Evolutionary conservation across 768 basidiomycete species (phyloP).

Genomic region (Lentinula sp.): DNA sequence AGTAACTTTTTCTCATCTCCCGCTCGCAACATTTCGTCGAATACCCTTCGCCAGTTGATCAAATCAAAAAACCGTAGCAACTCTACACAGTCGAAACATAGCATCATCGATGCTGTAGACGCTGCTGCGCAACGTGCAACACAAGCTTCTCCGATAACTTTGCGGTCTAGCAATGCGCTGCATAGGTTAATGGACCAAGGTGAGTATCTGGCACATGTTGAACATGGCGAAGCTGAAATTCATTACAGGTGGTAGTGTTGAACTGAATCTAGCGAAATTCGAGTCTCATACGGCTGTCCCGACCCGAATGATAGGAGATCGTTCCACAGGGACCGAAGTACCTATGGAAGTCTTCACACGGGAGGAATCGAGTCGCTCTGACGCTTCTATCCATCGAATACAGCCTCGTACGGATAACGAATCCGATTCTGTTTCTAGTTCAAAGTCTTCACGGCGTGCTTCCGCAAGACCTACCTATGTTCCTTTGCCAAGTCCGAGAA

Average conservation of each 20-base stretch:
- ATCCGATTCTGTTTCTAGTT: constrained; percentile 4
- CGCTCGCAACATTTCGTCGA: not conserved
- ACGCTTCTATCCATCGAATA: not conserved
- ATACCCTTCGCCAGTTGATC: constrained; percentile 15
- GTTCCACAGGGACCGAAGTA: constrained; percentile 30
- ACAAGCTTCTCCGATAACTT: constrained; percentile 18
- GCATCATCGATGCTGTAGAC: constrained; percentile 22
- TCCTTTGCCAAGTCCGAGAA: constrained; percentile 25
- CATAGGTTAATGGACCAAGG: constrained; percentile 65
- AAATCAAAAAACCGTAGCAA: constrained; percentile 13
- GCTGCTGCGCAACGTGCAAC: constrained; percentile 21
- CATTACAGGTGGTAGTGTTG: constrained; percentile 43
- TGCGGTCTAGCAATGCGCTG: constrained; percentile 40
- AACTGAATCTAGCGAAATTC: constrained; percentile 32
- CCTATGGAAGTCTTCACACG: constrained; percentile 6
- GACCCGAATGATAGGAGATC: constrained; percentile 37
- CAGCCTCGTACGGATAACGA: not conserved
- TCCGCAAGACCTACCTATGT: constrained; percentile 31
- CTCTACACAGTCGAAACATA: constrained; percentile 14
- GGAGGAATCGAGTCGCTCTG: constrained; percentile 7
- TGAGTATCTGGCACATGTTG: constrained; percentile 15
- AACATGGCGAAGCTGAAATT: constrained; percentile 56
- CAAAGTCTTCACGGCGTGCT: not conserved
- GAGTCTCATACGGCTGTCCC: constrained; percentile 28
- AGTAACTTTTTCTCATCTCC: not conserved